phyloP scores from a whole-genome alignment of 2,329 filamentous ascomycete genomes.

The Lasiodiplodia hormozganensis region DNA sequence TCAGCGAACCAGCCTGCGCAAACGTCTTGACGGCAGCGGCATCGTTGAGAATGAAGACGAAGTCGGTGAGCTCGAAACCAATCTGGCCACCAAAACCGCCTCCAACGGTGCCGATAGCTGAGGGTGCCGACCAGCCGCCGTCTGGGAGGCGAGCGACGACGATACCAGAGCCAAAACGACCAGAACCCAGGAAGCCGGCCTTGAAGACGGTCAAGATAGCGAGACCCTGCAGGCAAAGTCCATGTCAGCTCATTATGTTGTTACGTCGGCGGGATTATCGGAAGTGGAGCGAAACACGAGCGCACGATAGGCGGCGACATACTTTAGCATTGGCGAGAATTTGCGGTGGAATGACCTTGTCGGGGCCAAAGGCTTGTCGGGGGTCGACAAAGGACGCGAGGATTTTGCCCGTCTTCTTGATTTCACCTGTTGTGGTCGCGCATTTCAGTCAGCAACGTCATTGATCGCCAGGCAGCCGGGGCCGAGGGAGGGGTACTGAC shows the following conservation, averaged over 20 bases:
- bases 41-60: constrained; percentile 98
- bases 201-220: constrained; percentile 87
- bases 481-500: constrained; percentile 45
- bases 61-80: constrained; percentile 87
- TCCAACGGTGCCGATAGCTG: constrained; percentile 80
- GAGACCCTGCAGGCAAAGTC: constrained; percentile 64
- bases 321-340: constrained; percentile 93
- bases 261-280: constrained; percentile 2
- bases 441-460: constrained; percentile 44
- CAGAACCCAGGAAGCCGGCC: constrained; percentile 84
- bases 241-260: constrained; percentile 29
- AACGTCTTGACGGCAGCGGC: constrained; percentile 88
- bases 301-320: constrained; percentile 32
- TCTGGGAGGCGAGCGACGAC: constrained; percentile 81
- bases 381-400: constrained; percentile 94
- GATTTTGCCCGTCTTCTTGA: constrained; percentile 96
- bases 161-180: constrained; percentile 80
- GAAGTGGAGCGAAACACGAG: constrained; percentile 25
- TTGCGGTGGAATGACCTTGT: constrained; percentile 93
- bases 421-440: constrained; percentile 73
- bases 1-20: constrained; percentile 88
- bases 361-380: constrained; percentile 88
- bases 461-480: constrained; percentile 31
- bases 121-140: constrained; percentile 81
- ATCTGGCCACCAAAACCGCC: constrained; percentile 87